These are phyloP conservation scores for Lolium rigidum DNA, from an alignment of 176 grass and related monocot species.

Conservation along the genomic window DNA sequence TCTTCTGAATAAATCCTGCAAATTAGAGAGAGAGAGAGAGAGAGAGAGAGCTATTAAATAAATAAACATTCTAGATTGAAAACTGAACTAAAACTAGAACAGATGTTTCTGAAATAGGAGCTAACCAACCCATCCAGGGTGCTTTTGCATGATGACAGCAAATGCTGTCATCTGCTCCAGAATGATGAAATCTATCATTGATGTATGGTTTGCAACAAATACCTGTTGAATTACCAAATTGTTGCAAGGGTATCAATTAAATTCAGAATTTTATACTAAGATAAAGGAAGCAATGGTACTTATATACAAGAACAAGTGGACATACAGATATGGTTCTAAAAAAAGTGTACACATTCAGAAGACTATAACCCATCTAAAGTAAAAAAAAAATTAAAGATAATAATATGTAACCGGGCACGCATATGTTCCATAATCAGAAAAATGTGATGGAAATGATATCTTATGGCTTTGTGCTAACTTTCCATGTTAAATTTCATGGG, in stretches of 20 bases:
- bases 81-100: slow-evolving; percentile 20
- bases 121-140: slow-evolving; percentile 99
- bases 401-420: background rate
- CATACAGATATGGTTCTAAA: slow-evolving; percentile 2
- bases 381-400: slow-evolving; percentile 14
- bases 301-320: slow-evolving; percentile 9
- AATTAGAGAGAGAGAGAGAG: slow-evolving; percentile 1
- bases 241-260: slow-evolving; percentile 13
- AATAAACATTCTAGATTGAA: slow-evolving; percentile 30
- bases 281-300: slow-evolving; percentile 7
- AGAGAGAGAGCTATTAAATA: slow-evolving; percentile 29
- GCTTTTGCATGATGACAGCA: slow-evolving; percentile 99
- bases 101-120: slow-evolving; percentile 6
- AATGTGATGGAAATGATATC: slow-evolving; percentile 1
- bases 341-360: background rate
- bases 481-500: background rate
- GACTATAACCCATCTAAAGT: background rate
- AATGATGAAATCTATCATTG: slow-evolving; percentile 99
- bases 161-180: slow-evolving; percentile 99
- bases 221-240: slow-evolving; percentile 64
- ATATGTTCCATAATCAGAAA: background rate
- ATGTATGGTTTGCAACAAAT: slow-evolving; percentile 98
- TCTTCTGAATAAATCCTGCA: slow-evolving; percentile 97
- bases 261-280: slow-evolving; percentile 23
- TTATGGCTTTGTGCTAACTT: background rate